Base-by-base conservation (phyloP, 139 green algal species). In the Tetradesmus obliquus region DNA sequence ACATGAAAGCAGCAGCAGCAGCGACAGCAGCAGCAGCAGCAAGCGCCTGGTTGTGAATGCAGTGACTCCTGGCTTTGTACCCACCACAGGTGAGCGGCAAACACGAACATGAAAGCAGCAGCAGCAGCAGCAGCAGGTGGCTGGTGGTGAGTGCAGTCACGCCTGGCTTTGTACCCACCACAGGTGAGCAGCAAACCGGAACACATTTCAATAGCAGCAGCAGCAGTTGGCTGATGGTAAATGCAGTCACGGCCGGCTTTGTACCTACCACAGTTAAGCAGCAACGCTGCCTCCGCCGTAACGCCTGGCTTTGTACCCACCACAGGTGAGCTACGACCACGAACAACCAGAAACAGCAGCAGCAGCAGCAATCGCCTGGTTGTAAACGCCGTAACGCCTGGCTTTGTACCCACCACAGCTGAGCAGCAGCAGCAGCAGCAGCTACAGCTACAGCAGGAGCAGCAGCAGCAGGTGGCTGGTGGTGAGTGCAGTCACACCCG, bases 161-260 rank as follows among this genome's bases (percentile, higher is more conserved):
- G n/a, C 85, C 85, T 53, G 85, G 85, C 15, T 89, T 89, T 62
- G 51, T 89, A 1, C 85, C 85, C 22, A 88, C n/a, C 45, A 76
- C 84, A 57, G 84, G 84, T 88, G 57, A 5, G 84, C 15, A 24
- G 32, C 32, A 45, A 45, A 45, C 32, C 32, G 32, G 32, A 45
- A 45, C 32, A 45, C 7, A 20, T 72, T 13, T 54, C 32, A 45
- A 45, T 45, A 72, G 60, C 84, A 80, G 85, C 66, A 82, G 7
- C 84, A 57, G 32, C 20, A 20, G 45, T 13, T 82, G 15, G 32
- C 12, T 82, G 19, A 12, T 10, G 32, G 74, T 82, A 54, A 54
- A 51, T 20, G 32, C 32, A 51, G 3, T 24, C 19, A 81, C 19
- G 1, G 1, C 19, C 72, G 19, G 24, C 19, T 20, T 20, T 81